These are phyloP conservation scores for Solanum okadae DNA, from an alignment of 257 asterid species.

Conservation along the genomic window DNA sequence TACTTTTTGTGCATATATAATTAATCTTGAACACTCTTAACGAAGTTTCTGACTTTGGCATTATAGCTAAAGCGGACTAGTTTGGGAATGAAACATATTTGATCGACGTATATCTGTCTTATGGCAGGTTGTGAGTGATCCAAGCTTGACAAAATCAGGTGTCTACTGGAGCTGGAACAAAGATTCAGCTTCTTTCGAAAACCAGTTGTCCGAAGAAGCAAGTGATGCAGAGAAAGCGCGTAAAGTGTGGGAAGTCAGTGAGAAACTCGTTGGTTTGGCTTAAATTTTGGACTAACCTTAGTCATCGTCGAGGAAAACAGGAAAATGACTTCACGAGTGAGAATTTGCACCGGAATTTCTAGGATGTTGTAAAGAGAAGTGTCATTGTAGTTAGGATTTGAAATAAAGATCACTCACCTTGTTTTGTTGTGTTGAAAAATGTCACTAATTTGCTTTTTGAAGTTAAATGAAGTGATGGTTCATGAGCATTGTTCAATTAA, in stretches of 20 bases:
- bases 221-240: slow-evolving; percentile 73
- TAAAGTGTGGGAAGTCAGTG: slow-evolving; percentile 86
- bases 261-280: slow-evolving; percentile 75
- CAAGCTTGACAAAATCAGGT: slow-evolving; percentile 91
- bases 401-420: not conserved
- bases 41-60: not conserved
- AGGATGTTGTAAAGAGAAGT: not conserved
- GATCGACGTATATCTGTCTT: not conserved
- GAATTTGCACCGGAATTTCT: not conserved
- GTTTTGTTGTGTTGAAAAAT: not conserved
- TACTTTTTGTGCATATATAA: not conserved
- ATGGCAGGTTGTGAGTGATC: slow-evolving; percentile 77
- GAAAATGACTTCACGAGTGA: not conserved
- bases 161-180: slow-evolving; percentile 99
- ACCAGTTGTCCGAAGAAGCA: slow-evolving; percentile 81
- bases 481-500: not conserved
- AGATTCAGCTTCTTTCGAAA: slow-evolving; percentile 81
- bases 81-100: not conserved
- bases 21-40: not conserved
- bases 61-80: not conserved
- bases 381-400: not conserved
- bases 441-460: not conserved
- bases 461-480: not conserved
- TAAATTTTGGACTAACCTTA: slow-evolving; percentile 2
- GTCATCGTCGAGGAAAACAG: not conserved